Conservation (phyloP, 1,284 basidiomycete species). For the Inonotus obliquus region DNA sequence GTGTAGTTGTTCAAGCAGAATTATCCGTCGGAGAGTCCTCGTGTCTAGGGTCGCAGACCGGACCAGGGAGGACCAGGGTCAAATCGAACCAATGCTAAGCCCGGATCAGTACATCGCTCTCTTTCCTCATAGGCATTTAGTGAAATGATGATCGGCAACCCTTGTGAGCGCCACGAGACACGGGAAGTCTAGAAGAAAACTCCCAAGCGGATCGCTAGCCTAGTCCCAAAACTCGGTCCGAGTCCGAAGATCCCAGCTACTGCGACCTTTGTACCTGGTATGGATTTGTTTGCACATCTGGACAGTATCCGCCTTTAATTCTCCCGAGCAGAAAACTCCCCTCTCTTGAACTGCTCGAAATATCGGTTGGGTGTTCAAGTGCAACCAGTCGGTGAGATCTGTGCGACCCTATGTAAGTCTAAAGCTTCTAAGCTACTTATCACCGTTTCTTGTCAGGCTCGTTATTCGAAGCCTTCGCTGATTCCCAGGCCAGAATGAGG, state of each 20-base stretch:
- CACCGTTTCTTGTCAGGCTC: constrained; percentile 1
- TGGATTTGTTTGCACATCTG: not conserved
- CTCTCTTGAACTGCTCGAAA: no score
- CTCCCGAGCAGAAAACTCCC: not conserved
- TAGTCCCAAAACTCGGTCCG: not conserved
- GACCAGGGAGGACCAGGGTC: not conserved
- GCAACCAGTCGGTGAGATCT: not conserved
- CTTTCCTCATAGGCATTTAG: not conserved
- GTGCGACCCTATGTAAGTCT: not conserved
- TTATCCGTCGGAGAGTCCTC: not conserved
- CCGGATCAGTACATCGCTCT: not conserved
- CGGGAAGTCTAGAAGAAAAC: not conserved
- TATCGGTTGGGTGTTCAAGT: not conserved
- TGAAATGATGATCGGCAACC: not conserved
- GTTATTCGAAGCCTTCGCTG: not conserved
- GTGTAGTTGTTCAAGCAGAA: not conserved
- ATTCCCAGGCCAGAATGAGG: not conserved
- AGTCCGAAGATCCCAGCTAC: not conserved
- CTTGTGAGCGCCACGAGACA: not conserved
- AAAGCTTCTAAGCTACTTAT: constrained; percentile 5
- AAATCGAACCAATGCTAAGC: not conserved
- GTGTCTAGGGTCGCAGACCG: not conserved
- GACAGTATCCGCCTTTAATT: not conserved
- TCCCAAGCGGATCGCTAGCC: not conserved
- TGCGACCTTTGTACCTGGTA: not conserved